Evolutionary conservation across 108 stramenopile genomes (phyloP), one percentile per base, ranked within the genome.

Genomic region (Parmales sp.): DNA sequence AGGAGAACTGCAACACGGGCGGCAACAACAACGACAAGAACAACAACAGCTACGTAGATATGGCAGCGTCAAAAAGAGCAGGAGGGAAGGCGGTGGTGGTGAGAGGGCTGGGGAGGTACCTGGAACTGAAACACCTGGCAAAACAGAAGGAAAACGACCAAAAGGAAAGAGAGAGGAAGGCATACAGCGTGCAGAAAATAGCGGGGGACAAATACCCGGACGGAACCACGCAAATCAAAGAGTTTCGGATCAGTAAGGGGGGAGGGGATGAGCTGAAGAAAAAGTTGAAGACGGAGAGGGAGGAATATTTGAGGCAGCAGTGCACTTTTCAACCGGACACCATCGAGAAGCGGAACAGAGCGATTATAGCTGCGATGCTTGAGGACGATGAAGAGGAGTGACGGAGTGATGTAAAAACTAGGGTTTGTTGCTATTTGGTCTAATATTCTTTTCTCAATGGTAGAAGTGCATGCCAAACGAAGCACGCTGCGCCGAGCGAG

Each of bases 381-480:
- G 31, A 11, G 29, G 54, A 60, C 6, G 54, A 28, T 28, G 13
- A 50, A n/a, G n/a, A n/a, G n/a, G n/a, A n/a, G n/a, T n/a, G n/a
- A n/a, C n/a, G n/a, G n/a, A n/a, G n/a, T n/a, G n/a, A n/a, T n/a
- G n/a, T n/a, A n/a, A n/a, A n/a, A n/a, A n/a, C n/a, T n/a, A n/a
- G n/a, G n/a, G n/a, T n/a, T n/a, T n/a, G n/a, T n/a, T n/a, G n/a
- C n/a, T n/a, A n/a, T n/a, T n/a, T n/a, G n/a, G n/a, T n/a, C 49
- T 22, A 0, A 43, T 16, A 8, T 16, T 16, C 49, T 20, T 22
- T 5, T 20, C 20, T 60, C 28, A 79, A 41, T 79, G 78, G 64
- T 79, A 79, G 20, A 79, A 79, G 48, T 74, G 72, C 78, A 79
- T 79, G 16, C 78, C 78, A 37, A 74, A 76, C 0, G 76, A 70